Evolutionary conservation across 176 grass and related monocot genomes (phyloP), one percentile per base, ranked within the genome.

Genomic region (Rhynchospora pubera): DNA sequence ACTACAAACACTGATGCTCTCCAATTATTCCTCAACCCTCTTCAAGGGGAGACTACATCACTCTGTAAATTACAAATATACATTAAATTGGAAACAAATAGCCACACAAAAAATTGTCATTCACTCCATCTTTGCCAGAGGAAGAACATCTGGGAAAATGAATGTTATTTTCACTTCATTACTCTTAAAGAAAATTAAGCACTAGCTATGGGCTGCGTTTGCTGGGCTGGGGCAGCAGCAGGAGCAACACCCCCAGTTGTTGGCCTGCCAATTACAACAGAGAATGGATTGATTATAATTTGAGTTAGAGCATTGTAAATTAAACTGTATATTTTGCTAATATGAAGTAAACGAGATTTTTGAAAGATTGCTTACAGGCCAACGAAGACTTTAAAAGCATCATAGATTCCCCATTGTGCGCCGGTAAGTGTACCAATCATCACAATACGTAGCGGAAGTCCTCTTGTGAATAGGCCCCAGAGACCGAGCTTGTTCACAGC

Each of bases 381-480:
- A 81, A 79, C 82, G 85, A 91, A 88, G 32, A 97, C 94, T 90
- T 97, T 93, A 84, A 97, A 97, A 48, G 94, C 80, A 87, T 97
- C 94, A 53, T 93, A 97, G 72, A 97, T 97, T 10, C 90, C 87
- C 91, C 94, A 97, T 77, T 97, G 89, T 12, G 94, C 63, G 1
- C 89, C 94, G 3, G 94, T 97, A 51, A 97, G 83, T 3, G 94
- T 93, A 43, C 94, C 94, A 62, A 97, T 87, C 94, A 97, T 97
- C 57, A 97, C 65, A 74, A 93, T 93, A 53, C 91, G 94, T 79
- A 97, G 89, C 7, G 93, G 93, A 62, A 97, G 93, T 23, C 93
- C 93, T 15, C 93, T 87, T 2, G 93, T 97, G 83, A 91, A 93
- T 6, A 97, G 87, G 0, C 94, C 91, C 87, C 12, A 58, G n/a